Evolutionary conservation across 352 stramenopile genomes (phyloP).

Genomic region (Halophytophthora batemanensis): DNA sequence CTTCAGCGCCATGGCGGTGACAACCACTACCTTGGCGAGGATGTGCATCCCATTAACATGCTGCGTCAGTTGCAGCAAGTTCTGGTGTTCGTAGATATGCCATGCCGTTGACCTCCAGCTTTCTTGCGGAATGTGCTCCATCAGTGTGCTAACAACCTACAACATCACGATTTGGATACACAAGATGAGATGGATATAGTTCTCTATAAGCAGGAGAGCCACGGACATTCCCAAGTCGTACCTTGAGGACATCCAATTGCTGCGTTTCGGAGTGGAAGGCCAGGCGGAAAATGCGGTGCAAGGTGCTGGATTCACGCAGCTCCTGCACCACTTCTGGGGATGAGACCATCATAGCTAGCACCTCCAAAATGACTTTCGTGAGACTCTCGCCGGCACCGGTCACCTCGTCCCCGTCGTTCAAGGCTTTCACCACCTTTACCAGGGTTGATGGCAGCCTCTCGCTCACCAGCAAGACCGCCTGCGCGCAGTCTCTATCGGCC

Average conservation of each 20-base stretch:
- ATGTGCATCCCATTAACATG: conserved; percentile 15
- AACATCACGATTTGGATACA: conserved; percentile 3
- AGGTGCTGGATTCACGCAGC: conserved; percentile 38
- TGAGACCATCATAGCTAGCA: conserved; percentile 28
- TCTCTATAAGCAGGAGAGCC: not conserved
- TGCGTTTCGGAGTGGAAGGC: conserved; percentile 19
- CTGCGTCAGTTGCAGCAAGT: conserved; percentile 17
- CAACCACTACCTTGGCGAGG: conserved; percentile 18
- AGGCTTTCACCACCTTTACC: conserved; percentile 49
- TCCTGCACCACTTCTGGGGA: conserved; percentile 47
- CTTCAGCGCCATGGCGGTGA: conserved; percentile 18
- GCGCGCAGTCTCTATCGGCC: conserved; percentile 6
- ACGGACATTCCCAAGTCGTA: not conserved
- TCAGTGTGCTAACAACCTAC: conserved; percentile 28
- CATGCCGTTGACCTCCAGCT: conserved; percentile 26
- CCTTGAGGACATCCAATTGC: conserved; percentile 16
- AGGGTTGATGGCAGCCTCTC: conserved; percentile 54
- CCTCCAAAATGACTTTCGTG: conserved; percentile 17
- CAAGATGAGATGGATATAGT: not conserved
- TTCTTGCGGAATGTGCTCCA: conserved; percentile 13
- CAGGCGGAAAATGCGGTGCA: conserved; percentile 54
- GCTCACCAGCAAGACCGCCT: conserved; percentile 38
- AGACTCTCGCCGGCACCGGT: conserved; percentile 7
- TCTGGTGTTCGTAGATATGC: conserved; percentile 26
- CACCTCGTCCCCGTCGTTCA: conserved; percentile 8